These are phyloP conservation scores for Polygonum maritimum DNA, from an alignment of 148 eudicot genomes.

Conservation along the genomic window DNA sequence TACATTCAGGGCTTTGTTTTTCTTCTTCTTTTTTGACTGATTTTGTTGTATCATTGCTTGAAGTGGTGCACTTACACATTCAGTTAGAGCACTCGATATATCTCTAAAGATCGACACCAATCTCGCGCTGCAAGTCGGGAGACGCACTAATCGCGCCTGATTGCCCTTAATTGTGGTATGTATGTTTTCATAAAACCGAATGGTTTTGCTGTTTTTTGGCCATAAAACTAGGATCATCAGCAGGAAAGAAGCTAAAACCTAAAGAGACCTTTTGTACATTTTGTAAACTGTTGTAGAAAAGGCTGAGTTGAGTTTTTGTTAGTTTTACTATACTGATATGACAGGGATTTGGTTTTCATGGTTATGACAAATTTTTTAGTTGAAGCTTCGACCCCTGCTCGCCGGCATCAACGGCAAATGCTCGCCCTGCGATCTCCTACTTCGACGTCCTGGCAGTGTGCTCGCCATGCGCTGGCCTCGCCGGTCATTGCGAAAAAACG, in stretches of 20 bases:
- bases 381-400: not conserved
- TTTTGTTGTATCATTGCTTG: not conserved
- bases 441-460: too few species aligned
- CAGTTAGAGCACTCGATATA: conserved; percentile 86
- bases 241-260: conserved; percentile 4
- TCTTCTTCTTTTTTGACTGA: not conserved
- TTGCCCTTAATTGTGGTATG: not conserved
- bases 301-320: not conserved
- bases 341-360: not conserved
- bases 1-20: not conserved
- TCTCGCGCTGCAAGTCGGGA: conserved; percentile 85
- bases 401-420: too few species aligned
- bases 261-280: not conserved
- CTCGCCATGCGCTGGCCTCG: too few species aligned
- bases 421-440: too few species aligned
- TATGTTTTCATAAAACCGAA: not conserved
- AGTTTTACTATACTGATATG: not conserved
- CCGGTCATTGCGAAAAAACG: too few species aligned
- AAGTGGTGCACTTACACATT: conserved; percentile 86
- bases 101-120: conserved; percentile 86
- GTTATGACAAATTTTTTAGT: not conserved
- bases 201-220: not conserved
- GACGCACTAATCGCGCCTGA: conserved; percentile 89
- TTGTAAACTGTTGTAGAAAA: not conserved
- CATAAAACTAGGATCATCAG: conserved; percentile 4